Conservation (phyloP, 2,329 filamentous ascomycete genomes). For the Pseudogymnoascus sp. region DNA sequence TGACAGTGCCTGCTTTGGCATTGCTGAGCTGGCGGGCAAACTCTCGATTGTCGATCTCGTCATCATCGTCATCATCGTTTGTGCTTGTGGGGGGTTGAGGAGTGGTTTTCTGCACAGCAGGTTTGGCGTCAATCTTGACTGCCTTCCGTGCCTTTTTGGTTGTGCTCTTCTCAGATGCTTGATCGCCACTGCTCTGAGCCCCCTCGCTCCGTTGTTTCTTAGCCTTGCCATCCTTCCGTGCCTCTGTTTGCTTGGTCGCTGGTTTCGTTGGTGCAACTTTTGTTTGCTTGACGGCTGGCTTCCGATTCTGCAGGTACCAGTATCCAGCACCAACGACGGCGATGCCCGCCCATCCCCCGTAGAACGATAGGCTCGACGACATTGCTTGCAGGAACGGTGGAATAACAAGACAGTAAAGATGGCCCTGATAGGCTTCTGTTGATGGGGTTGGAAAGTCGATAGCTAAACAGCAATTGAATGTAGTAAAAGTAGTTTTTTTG, state of each 20-base stretch:
- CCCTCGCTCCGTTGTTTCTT: slow-evolving; percentile 23
- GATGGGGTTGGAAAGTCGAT: not conserved
- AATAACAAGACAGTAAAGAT: not conserved
- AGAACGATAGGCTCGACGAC: slow-evolving; percentile 19
- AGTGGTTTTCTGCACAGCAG: not conserved
- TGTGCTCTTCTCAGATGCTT: slow-evolving; percentile 15
- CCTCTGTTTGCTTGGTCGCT: slow-evolving; percentile 17
- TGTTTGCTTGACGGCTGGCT: slow-evolving; percentile 8
- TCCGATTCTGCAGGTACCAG: slow-evolving; percentile 17
- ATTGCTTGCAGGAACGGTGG: not conserved
- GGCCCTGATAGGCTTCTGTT: slow-evolving; percentile 3
- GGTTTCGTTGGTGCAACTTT: slow-evolving; percentile 15
- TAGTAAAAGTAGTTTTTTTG: not conserved
- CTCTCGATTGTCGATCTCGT: slow-evolving; percentile 61
- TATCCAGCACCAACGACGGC: slow-evolving; percentile 26
- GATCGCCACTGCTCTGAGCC: slow-evolving; percentile 19
- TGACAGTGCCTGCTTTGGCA: slow-evolving; percentile 57
- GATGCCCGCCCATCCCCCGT: slow-evolving; percentile 32
- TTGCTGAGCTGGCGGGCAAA: slow-evolving; percentile 68
- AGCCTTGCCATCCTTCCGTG: slow-evolving; percentile 21
- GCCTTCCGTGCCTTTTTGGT: slow-evolving; percentile 18
- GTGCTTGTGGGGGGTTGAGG: not conserved
- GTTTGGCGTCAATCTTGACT: slow-evolving; percentile 2
- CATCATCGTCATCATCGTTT: slow-evolving; percentile 32
- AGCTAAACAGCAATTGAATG: not conserved